phyloP scores from a whole-genome alignment of 176 grass and related monocot species.

The Oryza australiensis region DNA sequence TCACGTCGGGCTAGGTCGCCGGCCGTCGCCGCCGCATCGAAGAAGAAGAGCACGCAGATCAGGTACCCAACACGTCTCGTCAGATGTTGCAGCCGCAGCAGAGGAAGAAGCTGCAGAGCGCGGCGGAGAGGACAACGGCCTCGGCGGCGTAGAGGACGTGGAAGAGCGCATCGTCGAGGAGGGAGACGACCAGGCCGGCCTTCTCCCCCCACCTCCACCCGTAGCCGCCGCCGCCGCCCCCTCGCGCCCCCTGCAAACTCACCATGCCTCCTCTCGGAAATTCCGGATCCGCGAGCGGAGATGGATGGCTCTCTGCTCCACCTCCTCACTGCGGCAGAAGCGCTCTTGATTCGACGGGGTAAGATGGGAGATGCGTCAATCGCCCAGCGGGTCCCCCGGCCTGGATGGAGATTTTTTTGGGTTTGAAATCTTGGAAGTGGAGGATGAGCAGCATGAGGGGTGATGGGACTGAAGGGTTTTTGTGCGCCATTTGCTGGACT shows the following conservation, averaged over 20 bases:
- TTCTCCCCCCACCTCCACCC: constrained; percentile 42
- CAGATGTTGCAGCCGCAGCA: constrained; percentile 75
- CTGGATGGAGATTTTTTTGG: constrained; percentile 6
- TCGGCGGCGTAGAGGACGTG: constrained; percentile 62
- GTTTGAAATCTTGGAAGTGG: constrained; percentile 23
- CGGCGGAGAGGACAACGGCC: constrained; percentile 61
- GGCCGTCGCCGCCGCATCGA: background rate
- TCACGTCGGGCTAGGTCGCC: background rate
- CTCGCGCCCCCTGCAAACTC: no score
- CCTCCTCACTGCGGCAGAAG: background rate
- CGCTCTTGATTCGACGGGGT: background rate
- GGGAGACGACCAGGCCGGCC: constrained; percentile 45
- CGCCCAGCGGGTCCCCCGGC: background rate
- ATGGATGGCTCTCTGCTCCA: background rate
- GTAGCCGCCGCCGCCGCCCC: constrained; percentile 7
- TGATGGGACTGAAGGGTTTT: background rate
- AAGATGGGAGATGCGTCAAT: background rate
- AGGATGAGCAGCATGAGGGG: background rate
- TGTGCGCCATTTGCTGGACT: background rate
- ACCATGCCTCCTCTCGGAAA: background rate
- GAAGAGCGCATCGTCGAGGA: constrained; percentile 71
- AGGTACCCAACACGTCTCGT: constrained; percentile 27
- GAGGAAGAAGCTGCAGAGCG: constrained; percentile 69
- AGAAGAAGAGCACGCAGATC: background rate
- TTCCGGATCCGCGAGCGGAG: background rate